phyloP scores from a whole-genome alignment of 2,329 filamentous ascomycete species.

The Pseudogymnoascus sp. region DNA sequence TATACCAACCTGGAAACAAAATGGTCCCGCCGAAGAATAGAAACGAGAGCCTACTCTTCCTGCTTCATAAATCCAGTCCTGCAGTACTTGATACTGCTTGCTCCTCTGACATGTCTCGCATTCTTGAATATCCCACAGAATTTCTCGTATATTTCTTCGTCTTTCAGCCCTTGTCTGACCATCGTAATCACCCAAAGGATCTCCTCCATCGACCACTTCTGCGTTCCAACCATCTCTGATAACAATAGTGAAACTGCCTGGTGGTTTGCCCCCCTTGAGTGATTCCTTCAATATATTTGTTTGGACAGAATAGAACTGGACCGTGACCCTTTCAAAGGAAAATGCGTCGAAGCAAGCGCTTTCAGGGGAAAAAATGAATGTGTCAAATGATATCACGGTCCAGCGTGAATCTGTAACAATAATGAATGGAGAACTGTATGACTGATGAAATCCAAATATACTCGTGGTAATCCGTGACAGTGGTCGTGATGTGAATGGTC shows the following conservation, averaged over 20 bases:
- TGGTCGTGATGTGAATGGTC: background rate
- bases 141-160: background rate
- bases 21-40: background rate
- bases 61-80: background rate
- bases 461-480: background rate
- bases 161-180: background rate
- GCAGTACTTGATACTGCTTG: constrained; percentile 6
- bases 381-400: background rate
- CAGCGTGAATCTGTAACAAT: background rate
- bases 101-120: background rate
- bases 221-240: background rate
- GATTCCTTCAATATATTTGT: background rate
- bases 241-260: background rate
- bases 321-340: background rate
- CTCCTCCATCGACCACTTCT: constrained; percentile 6
- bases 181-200: background rate
- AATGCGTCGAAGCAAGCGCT: background rate
- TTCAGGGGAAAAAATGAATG: background rate
- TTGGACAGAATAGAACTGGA: background rate
- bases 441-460: background rate
- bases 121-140: constrained; percentile 2
- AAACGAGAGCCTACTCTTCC: background rate
- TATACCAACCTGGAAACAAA: background rate
- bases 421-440: background rate
- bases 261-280: background rate